Conservation (phyloP, 2,329 filamentous ascomycete species). For the Blumeria graminis region DNA sequence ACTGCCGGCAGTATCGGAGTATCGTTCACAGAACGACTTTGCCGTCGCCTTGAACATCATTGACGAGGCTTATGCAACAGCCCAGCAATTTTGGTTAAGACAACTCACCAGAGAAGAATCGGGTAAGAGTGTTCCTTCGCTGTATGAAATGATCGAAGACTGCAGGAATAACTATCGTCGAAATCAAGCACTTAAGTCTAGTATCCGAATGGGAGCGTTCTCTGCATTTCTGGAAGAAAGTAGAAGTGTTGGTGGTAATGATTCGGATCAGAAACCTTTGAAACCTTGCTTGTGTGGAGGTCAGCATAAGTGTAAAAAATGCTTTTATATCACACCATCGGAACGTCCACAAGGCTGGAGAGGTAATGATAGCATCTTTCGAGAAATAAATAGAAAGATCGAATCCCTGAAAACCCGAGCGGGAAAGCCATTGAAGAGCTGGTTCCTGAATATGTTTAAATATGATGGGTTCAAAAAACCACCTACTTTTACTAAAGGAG, state of each 20-base stretch:
- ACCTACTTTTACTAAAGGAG: neutral
- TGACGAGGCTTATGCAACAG: neutral
- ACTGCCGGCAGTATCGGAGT: neutral
- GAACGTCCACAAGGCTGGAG: neutral
- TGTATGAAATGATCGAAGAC: neutral
- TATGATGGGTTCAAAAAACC: neutral
- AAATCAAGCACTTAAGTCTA: neutral
- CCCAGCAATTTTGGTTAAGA: neutral
- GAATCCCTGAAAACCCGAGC: neutral
- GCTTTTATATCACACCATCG: neutral
- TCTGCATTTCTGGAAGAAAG: neutral
- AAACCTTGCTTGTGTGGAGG: neutral
- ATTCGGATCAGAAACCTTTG: neutral
- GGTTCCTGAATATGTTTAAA: neutral
- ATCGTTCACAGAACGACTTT: neutral
- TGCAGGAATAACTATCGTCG: neutral
- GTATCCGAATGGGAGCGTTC: neutral
- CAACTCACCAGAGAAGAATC: neutral
- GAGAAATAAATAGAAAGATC: neutral
- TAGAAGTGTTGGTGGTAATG: neutral
- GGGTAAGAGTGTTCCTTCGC: neutral
- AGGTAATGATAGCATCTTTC: neutral
- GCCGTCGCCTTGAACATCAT: neutral
- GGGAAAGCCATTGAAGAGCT: neutral
- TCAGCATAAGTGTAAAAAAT: neutral